Conservation (phyloP, 257 asterid genomes). For the Linderniella brevidens region DNA sequence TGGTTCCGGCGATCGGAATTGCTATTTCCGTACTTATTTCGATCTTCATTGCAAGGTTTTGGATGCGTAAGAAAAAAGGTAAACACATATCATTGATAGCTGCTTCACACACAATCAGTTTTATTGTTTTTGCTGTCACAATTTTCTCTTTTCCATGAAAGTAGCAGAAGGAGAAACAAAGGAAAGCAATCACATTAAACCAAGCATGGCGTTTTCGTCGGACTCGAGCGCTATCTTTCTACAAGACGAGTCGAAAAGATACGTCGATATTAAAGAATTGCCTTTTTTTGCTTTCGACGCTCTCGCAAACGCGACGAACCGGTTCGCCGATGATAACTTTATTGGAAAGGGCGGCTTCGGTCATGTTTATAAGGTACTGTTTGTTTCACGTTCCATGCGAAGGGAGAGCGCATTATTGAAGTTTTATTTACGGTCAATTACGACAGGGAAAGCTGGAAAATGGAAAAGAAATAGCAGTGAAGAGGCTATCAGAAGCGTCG, state of each 20-base stretch:
- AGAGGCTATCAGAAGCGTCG: slow-evolving; percentile 18
- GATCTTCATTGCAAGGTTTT: slow-evolving; percentile 5
- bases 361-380: slow-evolving; percentile 1
- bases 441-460: slow-evolving; percentile 17
- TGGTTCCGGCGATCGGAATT: neutral
- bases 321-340: neutral
- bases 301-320: neutral
- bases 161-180: too few relatives aligned
- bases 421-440: too few relatives aligned
- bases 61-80: too few relatives aligned
- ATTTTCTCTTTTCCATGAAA: too few relatives aligned
- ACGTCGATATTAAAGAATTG: neutral
- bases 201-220: too few relatives aligned
- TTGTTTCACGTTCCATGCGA: too few relatives aligned
- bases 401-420: neutral
- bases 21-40: neutral
- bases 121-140: too few relatives aligned
- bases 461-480: slow-evolving; percentile 20
- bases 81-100: too few relatives aligned
- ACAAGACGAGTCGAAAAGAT: too few relatives aligned
- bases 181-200: neutral
- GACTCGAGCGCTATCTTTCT: neutral
- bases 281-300: neutral
- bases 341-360: slow-evolving; percentile 7
- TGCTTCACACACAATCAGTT: too few relatives aligned